phyloP scores from a whole-genome alignment of 2,329 filamentous ascomycete species.

The Xylariaceae sp. region DNA sequence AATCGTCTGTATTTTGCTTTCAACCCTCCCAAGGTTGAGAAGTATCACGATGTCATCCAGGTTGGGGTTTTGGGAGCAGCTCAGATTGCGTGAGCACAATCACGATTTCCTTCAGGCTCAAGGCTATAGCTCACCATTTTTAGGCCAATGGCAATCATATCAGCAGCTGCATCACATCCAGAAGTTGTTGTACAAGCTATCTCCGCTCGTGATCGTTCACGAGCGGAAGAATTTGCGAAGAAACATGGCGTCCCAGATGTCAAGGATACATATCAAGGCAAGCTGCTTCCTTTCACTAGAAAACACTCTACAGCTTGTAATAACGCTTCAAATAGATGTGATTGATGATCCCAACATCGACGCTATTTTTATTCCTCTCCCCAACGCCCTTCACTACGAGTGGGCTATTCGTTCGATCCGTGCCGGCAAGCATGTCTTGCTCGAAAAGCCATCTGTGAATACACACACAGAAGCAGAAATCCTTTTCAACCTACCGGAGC shows the following conservation, averaged over 20 bases:
- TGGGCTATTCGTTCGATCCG: slow-evolving; percentile 38
- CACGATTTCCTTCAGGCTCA: background rate
- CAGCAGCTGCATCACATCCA: slow-evolving; percentile 48
- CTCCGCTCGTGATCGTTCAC: slow-evolving; percentile 45
- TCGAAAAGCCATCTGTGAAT: slow-evolving; percentile 42
- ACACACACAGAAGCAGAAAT: slow-evolving; percentile 35
- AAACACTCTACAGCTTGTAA: too few species aligned
- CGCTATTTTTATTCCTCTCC: slow-evolving; percentile 40
- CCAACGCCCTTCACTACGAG: slow-evolving; percentile 30
- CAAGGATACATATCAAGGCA: slow-evolving; percentile 46
- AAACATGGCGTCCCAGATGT: slow-evolving; percentile 49
- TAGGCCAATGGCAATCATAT: slow-evolving; percentile 40
- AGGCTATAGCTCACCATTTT: background rate
- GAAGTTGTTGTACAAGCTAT: slow-evolving; percentile 52
- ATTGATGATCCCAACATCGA: slow-evolving; percentile 35
- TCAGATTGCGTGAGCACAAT: slow-evolving; percentile 33
- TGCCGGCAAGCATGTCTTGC: slow-evolving; percentile 43
- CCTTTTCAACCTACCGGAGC: slow-evolving; percentile 32
- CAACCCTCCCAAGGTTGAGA: background rate
- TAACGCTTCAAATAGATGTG: slow-evolving; percentile 15
- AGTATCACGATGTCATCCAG: slow-evolving; percentile 7
- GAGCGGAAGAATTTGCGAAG: slow-evolving; percentile 46
- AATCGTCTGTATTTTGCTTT: background rate
- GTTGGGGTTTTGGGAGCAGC: slow-evolving; percentile 42
- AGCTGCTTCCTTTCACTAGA: background rate